Evolutionary conservation across 306 rosid genomes (phyloP).

Genomic region (Fagus crenata): DNA sequence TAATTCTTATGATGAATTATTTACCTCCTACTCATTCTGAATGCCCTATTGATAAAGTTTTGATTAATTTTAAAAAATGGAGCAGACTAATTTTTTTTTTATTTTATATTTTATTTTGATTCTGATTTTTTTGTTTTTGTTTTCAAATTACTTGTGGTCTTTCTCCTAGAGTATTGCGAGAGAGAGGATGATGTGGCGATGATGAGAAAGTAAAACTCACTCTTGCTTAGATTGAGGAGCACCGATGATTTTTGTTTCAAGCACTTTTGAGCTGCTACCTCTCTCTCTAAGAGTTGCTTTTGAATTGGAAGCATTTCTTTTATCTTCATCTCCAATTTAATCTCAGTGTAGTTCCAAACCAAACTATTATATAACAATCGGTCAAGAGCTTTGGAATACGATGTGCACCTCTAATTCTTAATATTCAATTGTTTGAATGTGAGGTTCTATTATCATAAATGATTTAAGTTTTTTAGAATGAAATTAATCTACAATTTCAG

Average conservation of each 20-base stretch:
- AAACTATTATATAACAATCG: too few species aligned
- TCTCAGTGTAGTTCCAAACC: too few species aligned
- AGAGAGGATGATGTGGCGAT: constrained; percentile 41
- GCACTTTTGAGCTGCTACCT: constrained; percentile 81
- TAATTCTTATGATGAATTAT: constrained; percentile 39
- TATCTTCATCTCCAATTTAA: too few species aligned
- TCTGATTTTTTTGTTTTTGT: not conserved
- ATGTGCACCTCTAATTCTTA: too few species aligned
- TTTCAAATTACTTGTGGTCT: not conserved
- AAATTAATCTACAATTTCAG: too few species aligned
- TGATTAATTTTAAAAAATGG: too few species aligned
- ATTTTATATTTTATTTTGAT: not conserved
- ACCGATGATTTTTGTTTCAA: constrained; percentile 63
- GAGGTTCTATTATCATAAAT: too few species aligned
- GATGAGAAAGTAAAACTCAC: constrained; percentile 41
- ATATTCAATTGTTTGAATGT: not conserved
- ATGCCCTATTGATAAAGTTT: constrained; percentile 32
- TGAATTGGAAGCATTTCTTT: too few species aligned
- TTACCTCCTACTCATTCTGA: constrained; percentile 92
- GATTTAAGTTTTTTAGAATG: too few species aligned
- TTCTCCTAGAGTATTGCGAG: not conserved
- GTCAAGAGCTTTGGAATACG: too few species aligned
- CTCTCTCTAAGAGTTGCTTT: constrained; percentile 3
- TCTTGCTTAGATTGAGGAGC: constrained; percentile 27
- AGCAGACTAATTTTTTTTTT: not conserved